Evolutionary conservation across 352 stramenopile species (phyloP).

Genomic region (Globisporangium viniferum): DNA sequence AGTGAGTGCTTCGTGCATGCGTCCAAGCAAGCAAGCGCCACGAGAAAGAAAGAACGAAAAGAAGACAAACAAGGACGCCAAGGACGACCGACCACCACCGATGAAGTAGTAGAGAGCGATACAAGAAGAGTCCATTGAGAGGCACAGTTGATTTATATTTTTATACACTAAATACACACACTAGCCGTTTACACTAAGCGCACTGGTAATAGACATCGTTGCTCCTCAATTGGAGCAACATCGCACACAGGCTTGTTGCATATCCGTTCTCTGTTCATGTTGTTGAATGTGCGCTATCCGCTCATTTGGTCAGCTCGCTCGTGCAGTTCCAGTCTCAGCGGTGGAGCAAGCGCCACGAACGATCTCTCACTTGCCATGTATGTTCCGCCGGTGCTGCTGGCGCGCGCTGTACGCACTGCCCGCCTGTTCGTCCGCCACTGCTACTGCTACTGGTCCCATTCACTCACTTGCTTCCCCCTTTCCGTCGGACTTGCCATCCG

Average conservation of each 20-base stretch:
- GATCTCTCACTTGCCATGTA: neutral
- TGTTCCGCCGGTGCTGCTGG: neutral
- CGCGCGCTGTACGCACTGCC: too few species aligned
- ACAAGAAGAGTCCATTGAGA: constrained; percentile 1
- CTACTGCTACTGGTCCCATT: neutral
- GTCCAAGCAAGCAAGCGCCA: neutral
- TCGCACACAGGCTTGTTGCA: neutral
- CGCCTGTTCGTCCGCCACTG: neutral
- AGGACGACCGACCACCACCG: neutral
- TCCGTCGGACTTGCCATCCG: neutral
- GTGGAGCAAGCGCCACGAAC: neutral
- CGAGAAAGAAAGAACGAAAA: neutral
- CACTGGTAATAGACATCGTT: neutral
- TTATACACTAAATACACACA: constrained; percentile 8
- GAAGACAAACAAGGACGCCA: neutral
- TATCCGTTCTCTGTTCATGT: neutral
- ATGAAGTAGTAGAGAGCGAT: constrained; percentile 10
- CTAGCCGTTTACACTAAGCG: neutral
- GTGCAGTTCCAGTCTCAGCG: too few species aligned
- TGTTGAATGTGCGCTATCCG: neutral
- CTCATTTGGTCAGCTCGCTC: neutral
- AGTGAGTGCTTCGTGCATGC: neutral
- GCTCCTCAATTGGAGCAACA: neutral
- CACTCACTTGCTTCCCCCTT: neutral
- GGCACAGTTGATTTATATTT: constrained; percentile 8